These are phyloP conservation scores for Naegleria fowleri DNA, from an alignment of 208 protist species.

Conservation along the genomic window DNA sequence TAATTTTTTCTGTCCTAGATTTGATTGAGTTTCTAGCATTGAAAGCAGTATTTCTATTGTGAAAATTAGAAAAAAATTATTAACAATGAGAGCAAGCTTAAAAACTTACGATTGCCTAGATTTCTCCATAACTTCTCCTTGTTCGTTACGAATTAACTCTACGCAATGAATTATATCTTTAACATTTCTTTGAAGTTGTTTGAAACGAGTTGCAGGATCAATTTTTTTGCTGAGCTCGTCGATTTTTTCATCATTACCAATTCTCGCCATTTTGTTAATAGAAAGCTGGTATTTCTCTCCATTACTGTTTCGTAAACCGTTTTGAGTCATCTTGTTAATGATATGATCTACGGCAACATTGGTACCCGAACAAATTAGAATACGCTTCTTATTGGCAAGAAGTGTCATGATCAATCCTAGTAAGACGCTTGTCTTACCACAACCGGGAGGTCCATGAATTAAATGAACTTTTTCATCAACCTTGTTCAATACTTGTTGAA, in stretches of 20 bases:
- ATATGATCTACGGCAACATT: slow-evolving; percentile 19
- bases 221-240: not conserved
- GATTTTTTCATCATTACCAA: slow-evolving; percentile 26
- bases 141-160: not conserved
- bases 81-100: too few species aligned
- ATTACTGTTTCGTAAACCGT: not conserved
- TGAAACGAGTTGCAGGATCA: slow-evolving; percentile 17
- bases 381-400: not conserved
- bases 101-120: not conserved
- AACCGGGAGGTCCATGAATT: slow-evolving; percentile 40
- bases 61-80: too few species aligned
- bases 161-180: not conserved
- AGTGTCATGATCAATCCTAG: not conserved
- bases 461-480: slow-evolving; percentile 25
- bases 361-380: not conserved
- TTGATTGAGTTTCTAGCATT: slow-evolving; percentile 20
- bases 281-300: not conserved
- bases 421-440: slow-evolving; percentile 27
- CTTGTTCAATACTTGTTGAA: not conserved
- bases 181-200: not conserved
- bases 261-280: slow-evolving; percentile 15
- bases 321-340: not conserved
- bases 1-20: not conserved
- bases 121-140: not conserved
- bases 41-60: not conserved